Evolutionary conservation across 805 yeast genomes (phyloP).

Genomic region (Maudiozyma pseudohumilis): DNA sequence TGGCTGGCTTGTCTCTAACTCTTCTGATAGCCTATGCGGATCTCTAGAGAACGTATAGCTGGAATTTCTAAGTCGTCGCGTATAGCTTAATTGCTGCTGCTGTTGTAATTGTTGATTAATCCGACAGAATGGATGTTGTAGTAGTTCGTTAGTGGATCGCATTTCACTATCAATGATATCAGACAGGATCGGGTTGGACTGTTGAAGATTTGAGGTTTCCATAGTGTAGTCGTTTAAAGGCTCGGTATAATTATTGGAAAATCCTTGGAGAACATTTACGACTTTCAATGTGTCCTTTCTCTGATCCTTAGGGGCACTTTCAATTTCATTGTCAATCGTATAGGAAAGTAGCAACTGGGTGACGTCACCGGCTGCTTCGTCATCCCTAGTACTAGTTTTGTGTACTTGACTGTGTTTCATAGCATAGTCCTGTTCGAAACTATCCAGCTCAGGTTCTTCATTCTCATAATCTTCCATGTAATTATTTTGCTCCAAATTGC

Average conservation of each 20-base stretch:
- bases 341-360: constrained; percentile 13
- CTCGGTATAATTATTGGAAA: constrained; percentile 2
- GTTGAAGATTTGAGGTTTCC: no score
- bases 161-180: no score
- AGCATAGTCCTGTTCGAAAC: background rate
- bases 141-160: no score
- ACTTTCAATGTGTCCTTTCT: constrained; percentile 11
- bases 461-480: background rate
- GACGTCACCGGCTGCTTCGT: constrained; percentile 12
- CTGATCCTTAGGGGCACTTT: background rate
- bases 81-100: no score
- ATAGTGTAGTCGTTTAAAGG: constrained; percentile 4
- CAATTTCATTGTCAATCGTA: constrained; percentile 11
- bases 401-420: background rate
- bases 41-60: no score
- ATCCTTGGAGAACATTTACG: constrained; percentile 8
- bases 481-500: no score
- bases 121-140: no score
- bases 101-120: no score
- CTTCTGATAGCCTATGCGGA: no score
- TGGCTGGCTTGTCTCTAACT: no score
- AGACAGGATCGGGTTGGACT: no score
- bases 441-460: background rate
- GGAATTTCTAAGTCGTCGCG: no score
- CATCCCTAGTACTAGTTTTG: background rate